These are phyloP conservation scores for Pseudocercospora ulei DNA, from an alignment of 2,329 filamentous ascomycete genomes.

Conservation along the genomic window DNA sequence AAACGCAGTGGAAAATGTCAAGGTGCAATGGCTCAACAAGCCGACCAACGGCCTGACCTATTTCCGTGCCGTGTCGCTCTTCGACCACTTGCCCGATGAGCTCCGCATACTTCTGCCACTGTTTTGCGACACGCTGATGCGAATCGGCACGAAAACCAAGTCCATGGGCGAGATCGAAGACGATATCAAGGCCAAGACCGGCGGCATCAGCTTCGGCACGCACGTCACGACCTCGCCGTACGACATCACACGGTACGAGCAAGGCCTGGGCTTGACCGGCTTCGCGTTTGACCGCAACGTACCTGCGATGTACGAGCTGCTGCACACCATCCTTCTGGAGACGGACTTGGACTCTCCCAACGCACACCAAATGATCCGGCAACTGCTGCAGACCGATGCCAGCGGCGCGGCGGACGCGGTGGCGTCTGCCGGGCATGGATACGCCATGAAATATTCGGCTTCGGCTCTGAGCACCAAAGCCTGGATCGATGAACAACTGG, in stretches of 20 bases:
- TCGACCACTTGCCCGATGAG: slow-evolving; percentile 73
- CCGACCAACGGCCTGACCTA: slow-evolving; percentile 94
- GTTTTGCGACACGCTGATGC: slow-evolving; percentile 87
- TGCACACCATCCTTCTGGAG: slow-evolving; percentile 69
- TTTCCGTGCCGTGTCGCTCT: slow-evolving; percentile 75
- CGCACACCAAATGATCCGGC: slow-evolving; percentile 70
- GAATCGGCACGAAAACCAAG: slow-evolving; percentile 76
- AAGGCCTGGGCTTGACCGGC: slow-evolving; percentile 75
- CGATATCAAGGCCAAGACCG: slow-evolving; percentile 89
- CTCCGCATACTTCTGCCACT: slow-evolving; percentile 75
- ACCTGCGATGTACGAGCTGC: slow-evolving; percentile 77
- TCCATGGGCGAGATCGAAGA: slow-evolving; percentile 94
- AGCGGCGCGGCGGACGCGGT: slow-evolving; percentile 88
- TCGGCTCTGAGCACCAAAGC: slow-evolving; percentile 64
- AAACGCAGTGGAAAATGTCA: slow-evolving; percentile 50
- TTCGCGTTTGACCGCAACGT: slow-evolving; percentile 86
- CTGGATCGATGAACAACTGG: slow-evolving; percentile 70
- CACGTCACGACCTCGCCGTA: slow-evolving; percentile 70
- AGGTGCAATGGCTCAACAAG: slow-evolving; percentile 81
- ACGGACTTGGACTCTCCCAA: slow-evolving; percentile 82
- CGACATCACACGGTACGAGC: slow-evolving; percentile 59
- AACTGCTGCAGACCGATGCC: slow-evolving; percentile 75
- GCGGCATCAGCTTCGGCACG: slow-evolving; percentile 75
- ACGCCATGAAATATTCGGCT: slow-evolving; percentile 73
- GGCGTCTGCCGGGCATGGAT: slow-evolving; percentile 80